Evolutionary conservation across 164 flowering plant genomes (phyloP).

Genomic region (Buxus sempervirens): DNA sequence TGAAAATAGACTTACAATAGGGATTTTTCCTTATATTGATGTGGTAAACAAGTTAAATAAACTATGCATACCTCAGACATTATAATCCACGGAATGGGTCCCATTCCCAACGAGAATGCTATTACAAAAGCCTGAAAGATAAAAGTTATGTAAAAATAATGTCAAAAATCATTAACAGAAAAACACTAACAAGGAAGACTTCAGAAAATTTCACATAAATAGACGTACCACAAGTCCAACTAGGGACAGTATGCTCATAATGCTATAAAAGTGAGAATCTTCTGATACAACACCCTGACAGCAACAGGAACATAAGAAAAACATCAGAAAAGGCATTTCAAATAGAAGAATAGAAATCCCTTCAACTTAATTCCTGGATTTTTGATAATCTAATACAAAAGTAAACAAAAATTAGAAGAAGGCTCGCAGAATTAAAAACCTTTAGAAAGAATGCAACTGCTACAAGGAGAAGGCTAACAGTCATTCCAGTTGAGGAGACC

Average conservation of each 20-base stretch:
- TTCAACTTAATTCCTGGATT: neutral
- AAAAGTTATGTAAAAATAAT: conserved; percentile 9
- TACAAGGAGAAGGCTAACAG: conserved; percentile 71
- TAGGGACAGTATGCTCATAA: conserved; percentile 55
- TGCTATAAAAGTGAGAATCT: conserved; percentile 45
- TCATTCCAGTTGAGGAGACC: conserved; percentile 82
- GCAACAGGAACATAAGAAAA: neutral
- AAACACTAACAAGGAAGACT: neutral
- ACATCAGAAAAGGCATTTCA: conserved; percentile 6
- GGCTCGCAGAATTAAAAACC: conserved; percentile 33
- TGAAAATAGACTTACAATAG: no score
- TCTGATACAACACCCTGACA: conserved; percentile 40
- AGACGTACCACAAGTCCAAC: conserved; percentile 90
- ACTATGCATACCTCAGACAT: conserved; percentile 85
- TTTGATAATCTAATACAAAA: neutral
- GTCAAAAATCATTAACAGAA: neutral
- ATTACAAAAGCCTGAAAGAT: conserved; percentile 62
- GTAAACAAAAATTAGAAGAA: neutral
- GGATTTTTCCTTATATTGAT: neutral
- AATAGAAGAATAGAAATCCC: neutral
- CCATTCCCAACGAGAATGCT: conserved; percentile 81
- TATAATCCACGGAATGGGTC: conserved; percentile 94
- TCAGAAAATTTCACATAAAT: neutral
- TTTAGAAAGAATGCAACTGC: conserved; percentile 71
- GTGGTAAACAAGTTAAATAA: neutral